phyloP scores from a whole-genome alignment of 306 rosid species.

The Dryas alaskensis region DNA sequence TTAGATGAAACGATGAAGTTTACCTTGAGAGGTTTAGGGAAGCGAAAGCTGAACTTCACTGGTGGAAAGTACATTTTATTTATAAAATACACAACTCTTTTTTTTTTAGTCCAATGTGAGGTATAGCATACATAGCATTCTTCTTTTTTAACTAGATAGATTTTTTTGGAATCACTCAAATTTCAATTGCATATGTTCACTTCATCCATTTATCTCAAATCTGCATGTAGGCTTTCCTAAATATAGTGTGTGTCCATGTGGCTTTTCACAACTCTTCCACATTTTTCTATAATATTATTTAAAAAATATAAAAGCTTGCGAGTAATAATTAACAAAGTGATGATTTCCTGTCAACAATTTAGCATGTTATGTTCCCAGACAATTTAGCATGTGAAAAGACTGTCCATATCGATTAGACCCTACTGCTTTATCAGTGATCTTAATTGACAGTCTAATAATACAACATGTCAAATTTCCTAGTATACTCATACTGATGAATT shows the following conservation, averaged over 20 bases:
- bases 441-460: background rate
- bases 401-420: background rate
- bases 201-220: background rate
- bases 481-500: background rate
- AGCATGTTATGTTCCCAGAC: background rate
- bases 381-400: background rate
- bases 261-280: background rate
- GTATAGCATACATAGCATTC: background rate
- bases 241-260: background rate
- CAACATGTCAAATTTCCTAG: background rate
- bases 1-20: slow-evolving; percentile 8
- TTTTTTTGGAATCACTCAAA: background rate
- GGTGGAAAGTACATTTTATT: too few relatives aligned
- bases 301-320: too few relatives aligned
- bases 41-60: too few relatives aligned
- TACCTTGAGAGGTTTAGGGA: background rate
- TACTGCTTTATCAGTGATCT: background rate
- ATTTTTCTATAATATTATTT: background rate
- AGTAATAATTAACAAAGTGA: background rate
- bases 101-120: too few relatives aligned
- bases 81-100: too few relatives aligned
- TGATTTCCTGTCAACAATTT: slow-evolving; percentile 1
- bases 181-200: background rate
- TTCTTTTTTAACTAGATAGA: background rate
- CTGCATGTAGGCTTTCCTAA: too few relatives aligned